Evolutionary conservation across 768 basidiomycete species (phyloP).

Genomic region (Nidula microcarpa): DNA sequence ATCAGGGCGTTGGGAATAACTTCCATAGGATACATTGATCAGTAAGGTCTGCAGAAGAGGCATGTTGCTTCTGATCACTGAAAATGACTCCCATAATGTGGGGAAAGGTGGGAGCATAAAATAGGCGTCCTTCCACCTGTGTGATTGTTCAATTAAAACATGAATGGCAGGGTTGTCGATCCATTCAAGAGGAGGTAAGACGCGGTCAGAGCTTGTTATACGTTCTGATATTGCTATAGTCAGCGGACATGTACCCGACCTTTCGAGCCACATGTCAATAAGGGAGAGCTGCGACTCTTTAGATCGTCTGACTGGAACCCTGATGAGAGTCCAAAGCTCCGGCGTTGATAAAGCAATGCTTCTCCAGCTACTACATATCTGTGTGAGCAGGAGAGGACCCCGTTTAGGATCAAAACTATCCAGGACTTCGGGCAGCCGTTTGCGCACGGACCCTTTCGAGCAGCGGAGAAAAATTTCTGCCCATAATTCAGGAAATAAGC

Average conservation of each 20-base stretch:
- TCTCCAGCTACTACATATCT: constrained; percentile 10
- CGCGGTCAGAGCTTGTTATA: constrained; percentile 1
- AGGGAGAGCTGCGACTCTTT: constrained; percentile 4
- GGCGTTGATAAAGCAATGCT: constrained; percentile 9
- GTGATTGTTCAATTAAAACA: constrained; percentile 3
- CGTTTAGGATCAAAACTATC: constrained; percentile 10
- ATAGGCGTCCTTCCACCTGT: constrained; percentile 7
- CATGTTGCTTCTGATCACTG: constrained; percentile 3
- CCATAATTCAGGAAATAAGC: constrained; percentile 9
- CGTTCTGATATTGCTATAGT: constrained; percentile 7
- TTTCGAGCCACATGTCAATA: constrained; percentile 4
- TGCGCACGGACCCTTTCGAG: constrained; percentile 5
- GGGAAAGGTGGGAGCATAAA: constrained; percentile 7
- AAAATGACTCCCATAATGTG: constrained; percentile 5
- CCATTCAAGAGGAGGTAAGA: constrained; percentile 6
- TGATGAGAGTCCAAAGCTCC: constrained; percentile 10
- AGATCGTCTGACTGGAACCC: constrained; percentile 3
- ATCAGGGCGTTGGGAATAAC: neutral
- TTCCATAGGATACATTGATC: constrained; percentile 7
- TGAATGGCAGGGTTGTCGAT: constrained; percentile 3
- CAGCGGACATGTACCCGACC: constrained; percentile 6
- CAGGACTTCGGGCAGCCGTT: constrained; percentile 7
- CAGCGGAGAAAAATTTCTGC: constrained; percentile 10
- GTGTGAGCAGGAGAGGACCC: constrained; percentile 9
- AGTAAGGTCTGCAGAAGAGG: constrained; percentile 5